A percentile compares a stretch with the other conserved stretches of the same genome.
Conservation (phyloP, 2,329 filamentous ascomycete species). For the Apiospora phragmitis region DNA sequence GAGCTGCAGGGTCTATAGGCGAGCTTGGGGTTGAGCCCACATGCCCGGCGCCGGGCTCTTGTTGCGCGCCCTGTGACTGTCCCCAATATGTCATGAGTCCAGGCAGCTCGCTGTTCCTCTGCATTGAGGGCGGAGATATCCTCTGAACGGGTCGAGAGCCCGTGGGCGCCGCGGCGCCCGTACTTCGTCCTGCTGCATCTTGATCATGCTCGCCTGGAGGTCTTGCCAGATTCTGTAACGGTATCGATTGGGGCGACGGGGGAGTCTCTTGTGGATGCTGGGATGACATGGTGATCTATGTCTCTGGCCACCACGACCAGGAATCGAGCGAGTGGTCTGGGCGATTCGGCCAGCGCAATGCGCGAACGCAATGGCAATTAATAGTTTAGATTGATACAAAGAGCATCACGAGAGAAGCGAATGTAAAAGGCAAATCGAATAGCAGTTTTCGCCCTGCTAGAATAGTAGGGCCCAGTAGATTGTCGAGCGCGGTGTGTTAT, state of each 20-base stretch:
- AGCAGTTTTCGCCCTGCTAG: conserved; percentile 14
- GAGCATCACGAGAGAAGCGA: conserved; percentile 23
- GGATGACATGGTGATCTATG: conserved; percentile 27
- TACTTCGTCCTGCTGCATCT: conserved; percentile 16
- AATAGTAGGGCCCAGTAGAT: neutral
- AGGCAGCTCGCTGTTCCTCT: conserved; percentile 34
- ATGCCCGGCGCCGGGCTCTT: conserved; percentile 31
- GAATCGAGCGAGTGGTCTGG: neutral
- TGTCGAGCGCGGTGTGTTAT: neutral
- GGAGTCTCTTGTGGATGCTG: conserved; percentile 44
- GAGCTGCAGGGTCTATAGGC: conserved; percentile 52
- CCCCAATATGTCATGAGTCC: conserved; percentile 56
- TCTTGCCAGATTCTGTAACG: conserved; percentile 60
- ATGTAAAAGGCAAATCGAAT: conserved; percentile 11
- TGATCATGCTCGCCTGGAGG: conserved; percentile 14
- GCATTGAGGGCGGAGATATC: conserved; percentile 25
- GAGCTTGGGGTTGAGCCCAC: conserved; percentile 40
- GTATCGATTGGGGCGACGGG: conserved; percentile 64
- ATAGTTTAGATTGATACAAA: conserved; percentile 17
- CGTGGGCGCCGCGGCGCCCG: conserved; percentile 23
- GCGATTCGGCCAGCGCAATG: conserved; percentile 21
- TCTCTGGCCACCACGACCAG: conserved; percentile 20
- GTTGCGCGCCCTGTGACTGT: conserved; percentile 43
- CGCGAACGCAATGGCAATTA: conserved; percentile 24
- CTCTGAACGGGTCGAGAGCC: conserved; percentile 18